These are phyloP conservation scores for Backusella macrospora DNA, from an alignment of 192 early-diverging fungal species.

Conservation along the genomic window DNA sequence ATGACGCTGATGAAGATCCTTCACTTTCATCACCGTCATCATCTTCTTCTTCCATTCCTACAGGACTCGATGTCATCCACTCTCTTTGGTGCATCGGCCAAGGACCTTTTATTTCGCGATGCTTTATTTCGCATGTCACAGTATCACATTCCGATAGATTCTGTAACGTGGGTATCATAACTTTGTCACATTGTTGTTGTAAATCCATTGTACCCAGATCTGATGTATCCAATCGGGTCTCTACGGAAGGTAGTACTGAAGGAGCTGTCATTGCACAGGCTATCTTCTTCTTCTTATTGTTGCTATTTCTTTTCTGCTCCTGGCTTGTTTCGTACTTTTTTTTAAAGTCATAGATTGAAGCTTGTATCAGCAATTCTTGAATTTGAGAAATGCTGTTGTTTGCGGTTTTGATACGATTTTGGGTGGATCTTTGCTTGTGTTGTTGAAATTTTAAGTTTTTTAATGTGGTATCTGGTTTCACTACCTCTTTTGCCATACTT, in stretches of 20 bases:
- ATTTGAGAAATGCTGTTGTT: neutral
- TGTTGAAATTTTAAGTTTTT: neutral
- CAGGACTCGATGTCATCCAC: neutral
- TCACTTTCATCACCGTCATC: neutral
- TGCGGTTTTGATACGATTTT: neutral
- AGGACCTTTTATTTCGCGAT: neutral
- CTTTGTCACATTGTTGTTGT: neutral
- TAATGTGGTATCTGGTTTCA: neutral
- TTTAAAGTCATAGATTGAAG: neutral
- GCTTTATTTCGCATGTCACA: neutral
- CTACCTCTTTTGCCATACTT: constrained; percentile 10
- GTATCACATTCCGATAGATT: neutral
- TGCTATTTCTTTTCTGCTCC: neutral
- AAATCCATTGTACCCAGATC: neutral
- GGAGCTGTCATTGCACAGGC: neutral
- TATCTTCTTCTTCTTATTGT: neutral
- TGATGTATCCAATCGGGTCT: neutral
- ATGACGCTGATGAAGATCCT: neutral
- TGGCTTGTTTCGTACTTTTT: neutral
- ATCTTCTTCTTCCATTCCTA: neutral
- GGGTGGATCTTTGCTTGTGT: neutral
- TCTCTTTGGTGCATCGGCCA: constrained; percentile 1
- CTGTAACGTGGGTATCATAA: neutral
- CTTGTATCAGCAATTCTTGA: neutral
- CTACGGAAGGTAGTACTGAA: constrained; percentile 1